A percentile compares a stretch with the other conserved stretches of the same genome.
Evolutionary conservation across 257 asterid species (phyloP).

Genomic region (Nicotiana benthamiana): DNA sequence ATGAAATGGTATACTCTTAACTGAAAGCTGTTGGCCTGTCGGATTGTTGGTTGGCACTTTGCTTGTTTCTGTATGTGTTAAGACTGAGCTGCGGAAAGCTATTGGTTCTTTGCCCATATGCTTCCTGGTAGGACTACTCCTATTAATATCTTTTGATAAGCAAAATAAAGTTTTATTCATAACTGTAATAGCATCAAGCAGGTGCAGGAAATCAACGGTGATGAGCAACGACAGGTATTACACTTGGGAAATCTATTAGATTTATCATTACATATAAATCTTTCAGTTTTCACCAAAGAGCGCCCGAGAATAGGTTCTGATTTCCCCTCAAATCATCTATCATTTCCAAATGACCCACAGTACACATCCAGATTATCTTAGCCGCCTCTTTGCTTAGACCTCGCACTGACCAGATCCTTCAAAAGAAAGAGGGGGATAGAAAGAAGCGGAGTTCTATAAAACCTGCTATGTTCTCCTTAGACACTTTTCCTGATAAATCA

Average conservation of each 20-base stretch:
- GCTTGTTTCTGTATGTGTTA: background rate
- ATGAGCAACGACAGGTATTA: background rate
- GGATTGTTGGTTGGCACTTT: background rate
- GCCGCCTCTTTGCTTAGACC: background rate
- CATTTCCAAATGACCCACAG: background rate
- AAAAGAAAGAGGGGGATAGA: too few relatives aligned
- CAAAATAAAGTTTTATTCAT: background rate
- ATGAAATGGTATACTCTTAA: background rate
- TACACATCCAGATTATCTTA: background rate
- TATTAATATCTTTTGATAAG: background rate
- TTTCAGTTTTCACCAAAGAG: background rate
- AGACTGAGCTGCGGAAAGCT: background rate
- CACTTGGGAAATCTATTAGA: background rate
- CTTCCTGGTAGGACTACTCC: background rate
- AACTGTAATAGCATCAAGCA: background rate
- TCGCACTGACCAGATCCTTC: background rate
- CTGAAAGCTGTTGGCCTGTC: background rate
- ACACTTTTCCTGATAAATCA: too few relatives aligned
- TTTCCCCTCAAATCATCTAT: background rate
- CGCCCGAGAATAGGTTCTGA: background rate
- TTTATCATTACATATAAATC: background rate
- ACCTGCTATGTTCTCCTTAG: background rate
- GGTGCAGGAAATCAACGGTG: background rate
- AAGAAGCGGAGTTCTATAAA: background rate
- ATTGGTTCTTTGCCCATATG: background rate